Base-by-base conservation (phyloP, 176 grass and related monocot genomes). In the Oryza brachyantha region DNA sequence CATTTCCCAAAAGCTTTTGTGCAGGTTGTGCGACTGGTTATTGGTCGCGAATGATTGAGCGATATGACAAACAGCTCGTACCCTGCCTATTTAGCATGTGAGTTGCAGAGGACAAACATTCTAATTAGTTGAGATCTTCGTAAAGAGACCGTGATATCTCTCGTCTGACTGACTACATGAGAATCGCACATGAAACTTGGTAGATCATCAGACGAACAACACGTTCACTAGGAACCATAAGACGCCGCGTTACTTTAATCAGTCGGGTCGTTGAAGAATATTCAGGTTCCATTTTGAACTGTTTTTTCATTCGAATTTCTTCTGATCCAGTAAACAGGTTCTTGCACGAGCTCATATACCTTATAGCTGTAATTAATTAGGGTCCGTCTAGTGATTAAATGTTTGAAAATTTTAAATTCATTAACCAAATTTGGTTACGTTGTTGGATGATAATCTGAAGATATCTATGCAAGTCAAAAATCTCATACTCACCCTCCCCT, bases 81-180 rank as follows among this genome's bases (percentile, higher is more conserved):
- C 12, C 35, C 6, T 26, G 24, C 8, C 4, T 21, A 50, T 10
- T n/a, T 22, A 61, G 13, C 61, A 85, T 79, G 68, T 79, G 83
- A 85, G 76, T 67, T 17, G 26, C 68, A 66, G 69, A 48, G 27
- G 68, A 73, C 61, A 85, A 46, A 79, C 76, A 85, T 85, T 73
- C 76, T 31, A 13, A 40, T 84, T 46, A 36, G 81, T 68, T 76
- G 13, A 17, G 7, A 24, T 57, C n/a, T 57, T 57, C 52, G 21
- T 10, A 8, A 4, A 14, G 39, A 29, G 41, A 59, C 13, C 64
- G 58, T 31, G 11, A 45, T 45, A 43, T 28, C 13, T 73, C 24
- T 43, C 5, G 29, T 17, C 48, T 74, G 70, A 75, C 48, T 74
- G 70, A 75, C 27, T 58, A 66, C 4, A n/a, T 16, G 60, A 52